Evolutionary conservation across 1,284 basidiomycete genomes (phyloP).

Genomic region (Pyrrhoderma noxium): DNA sequence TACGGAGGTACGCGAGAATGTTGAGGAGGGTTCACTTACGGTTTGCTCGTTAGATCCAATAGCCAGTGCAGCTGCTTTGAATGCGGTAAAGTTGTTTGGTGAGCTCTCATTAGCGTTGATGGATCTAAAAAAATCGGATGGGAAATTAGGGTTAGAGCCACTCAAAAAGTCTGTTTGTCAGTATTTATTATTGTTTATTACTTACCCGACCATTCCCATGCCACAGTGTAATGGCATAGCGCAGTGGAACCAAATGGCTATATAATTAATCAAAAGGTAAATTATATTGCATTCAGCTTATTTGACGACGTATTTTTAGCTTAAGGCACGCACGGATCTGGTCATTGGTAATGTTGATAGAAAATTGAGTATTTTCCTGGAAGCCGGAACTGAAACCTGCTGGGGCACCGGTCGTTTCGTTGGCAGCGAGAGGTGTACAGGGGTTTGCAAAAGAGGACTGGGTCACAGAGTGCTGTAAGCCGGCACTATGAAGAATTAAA

Average conservation of each 20-base stretch:
- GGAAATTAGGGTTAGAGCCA: too few relatives aligned
- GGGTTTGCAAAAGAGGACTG: constrained; percentile 44
- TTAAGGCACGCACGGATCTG: constrained; percentile 5
- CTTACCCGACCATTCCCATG: constrained; percentile 49
- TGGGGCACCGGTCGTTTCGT: constrained; percentile 25
- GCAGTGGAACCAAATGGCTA: constrained; percentile 64
- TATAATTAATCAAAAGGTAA: constrained; percentile 1
- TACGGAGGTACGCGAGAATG: constrained; percentile 11
- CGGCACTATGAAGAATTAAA: constrained; percentile 19
- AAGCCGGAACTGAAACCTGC: constrained; percentile 49
- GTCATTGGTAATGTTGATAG: constrained; percentile 44
- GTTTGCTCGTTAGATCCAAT: constrained; percentile 33
- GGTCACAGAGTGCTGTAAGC: constrained; percentile 43
- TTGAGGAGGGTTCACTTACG: constrained; percentile 23
- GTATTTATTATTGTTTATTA: neutral
- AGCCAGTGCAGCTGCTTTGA: constrained; percentile 37
- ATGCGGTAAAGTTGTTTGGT: constrained; percentile 43
- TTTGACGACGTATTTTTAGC: neutral
- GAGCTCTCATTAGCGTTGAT: constrained; percentile 56
- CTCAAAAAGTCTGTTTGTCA: neutral
- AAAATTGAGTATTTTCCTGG: constrained; percentile 34
- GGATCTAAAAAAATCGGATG: constrained; percentile 31
- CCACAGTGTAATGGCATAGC: constrained; percentile 48
- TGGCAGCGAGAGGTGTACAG: constrained; percentile 39
- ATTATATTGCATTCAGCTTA: neutral